phyloP scores from a whole-genome alignment of 1,284 basidiomycete genomes.

The Trichosporon sp. region DNA sequence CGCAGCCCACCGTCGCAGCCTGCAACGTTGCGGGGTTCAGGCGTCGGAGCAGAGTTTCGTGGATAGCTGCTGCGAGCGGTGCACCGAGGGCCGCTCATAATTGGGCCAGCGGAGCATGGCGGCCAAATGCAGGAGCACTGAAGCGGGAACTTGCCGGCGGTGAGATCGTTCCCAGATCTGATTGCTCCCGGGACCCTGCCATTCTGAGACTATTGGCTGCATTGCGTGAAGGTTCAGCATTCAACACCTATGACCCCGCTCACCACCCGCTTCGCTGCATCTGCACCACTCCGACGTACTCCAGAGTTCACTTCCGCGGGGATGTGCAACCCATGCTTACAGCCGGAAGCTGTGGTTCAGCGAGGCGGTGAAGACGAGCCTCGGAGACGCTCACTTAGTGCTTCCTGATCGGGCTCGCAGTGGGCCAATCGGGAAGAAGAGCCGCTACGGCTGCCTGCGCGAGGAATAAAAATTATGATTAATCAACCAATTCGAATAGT shows the following conservation, averaged over 20 bases:
- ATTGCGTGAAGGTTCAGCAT: neutral
- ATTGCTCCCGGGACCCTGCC: neutral
- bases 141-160: conserved; percentile 16
- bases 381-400: too few species aligned
- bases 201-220: neutral
- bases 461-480: neutral
- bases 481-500: neutral
- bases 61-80: neutral
- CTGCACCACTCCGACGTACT: neutral
- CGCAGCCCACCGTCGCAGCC: neutral
- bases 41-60: neutral
- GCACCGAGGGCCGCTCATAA: neutral
- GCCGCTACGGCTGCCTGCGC: neutral
- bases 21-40: neutral
- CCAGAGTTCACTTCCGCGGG: neutral
- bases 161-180: neutral
- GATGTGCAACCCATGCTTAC: neutral
- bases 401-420: too few species aligned
- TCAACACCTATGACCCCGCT: neutral
- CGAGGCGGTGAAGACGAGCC: neutral
- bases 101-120: neutral
- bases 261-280: neutral
- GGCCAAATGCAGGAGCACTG: neutral
- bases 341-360: neutral
- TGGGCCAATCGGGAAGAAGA: neutral